phyloP scores from a whole-genome alignment of 345 rosid species.

The Gossypioides kirkii region DNA sequence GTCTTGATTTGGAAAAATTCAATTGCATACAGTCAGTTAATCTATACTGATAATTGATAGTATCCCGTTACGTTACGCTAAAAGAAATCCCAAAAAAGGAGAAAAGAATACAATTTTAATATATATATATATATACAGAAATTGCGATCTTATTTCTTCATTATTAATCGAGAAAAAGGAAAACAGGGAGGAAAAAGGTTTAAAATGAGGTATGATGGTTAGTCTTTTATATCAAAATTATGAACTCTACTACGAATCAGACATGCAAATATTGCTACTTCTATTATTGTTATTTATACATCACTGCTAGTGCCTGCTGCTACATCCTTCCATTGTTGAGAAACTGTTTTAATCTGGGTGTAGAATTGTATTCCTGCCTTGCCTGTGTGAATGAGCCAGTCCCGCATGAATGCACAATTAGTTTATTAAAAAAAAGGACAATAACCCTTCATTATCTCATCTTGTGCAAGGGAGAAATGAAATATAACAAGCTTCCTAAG shows the following conservation, averaged over 20 bases:
- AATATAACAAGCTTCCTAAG: neutral
- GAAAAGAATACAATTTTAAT: no score
- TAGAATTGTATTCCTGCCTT: constrained; percentile 48
- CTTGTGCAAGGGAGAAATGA: neutral
- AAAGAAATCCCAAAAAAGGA: no score
- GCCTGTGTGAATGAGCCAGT: constrained; percentile 28
- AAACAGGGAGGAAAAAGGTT: neutral
- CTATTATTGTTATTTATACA: neutral
- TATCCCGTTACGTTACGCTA: no score
- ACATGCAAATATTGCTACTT: constrained; percentile 2
- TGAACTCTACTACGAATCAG: constrained; percentile 19
- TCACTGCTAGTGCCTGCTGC: constrained; percentile 17
- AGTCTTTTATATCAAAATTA: neutral
- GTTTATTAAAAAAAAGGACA: neutral
- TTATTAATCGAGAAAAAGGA: neutral
- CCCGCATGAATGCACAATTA: neutral
- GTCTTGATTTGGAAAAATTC: no score
- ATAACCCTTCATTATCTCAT: neutral
- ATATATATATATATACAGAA: no score
- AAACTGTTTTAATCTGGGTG: constrained; percentile 50
- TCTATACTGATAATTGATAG: no score
- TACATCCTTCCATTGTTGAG: constrained; percentile 46
- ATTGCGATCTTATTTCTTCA: neutral
- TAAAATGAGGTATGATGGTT: neutral
- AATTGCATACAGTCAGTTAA: no score